These are phyloP conservation scores for Porphyridium purpureum DNA, from an alignment of 23 red algal species.

Conservation along the genomic window DNA sequence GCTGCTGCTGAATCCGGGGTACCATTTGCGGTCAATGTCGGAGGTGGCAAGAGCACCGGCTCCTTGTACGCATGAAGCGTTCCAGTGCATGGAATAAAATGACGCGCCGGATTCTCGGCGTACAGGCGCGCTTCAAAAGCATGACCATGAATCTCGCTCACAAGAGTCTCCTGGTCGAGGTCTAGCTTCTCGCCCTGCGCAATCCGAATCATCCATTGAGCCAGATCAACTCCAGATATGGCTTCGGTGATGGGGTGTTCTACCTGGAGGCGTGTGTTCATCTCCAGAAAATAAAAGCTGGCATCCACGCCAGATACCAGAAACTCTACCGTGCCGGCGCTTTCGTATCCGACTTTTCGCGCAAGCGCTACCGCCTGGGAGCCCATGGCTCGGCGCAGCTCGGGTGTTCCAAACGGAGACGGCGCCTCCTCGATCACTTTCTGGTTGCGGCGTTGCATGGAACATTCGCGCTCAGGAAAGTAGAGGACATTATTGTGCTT, in stretches of 20 bases:
- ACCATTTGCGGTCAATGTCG: neutral
- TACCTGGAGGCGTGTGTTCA: constrained; percentile 59
- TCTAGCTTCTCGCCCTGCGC: constrained; percentile 25
- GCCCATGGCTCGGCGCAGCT: constrained; percentile 21
- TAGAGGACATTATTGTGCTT: constrained; percentile 25
- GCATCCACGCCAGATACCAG: constrained; percentile 6
- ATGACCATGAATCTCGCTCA: constrained; percentile 3
- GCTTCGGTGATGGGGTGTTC: constrained; percentile 33
- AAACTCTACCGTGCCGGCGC: constrained; percentile 45
- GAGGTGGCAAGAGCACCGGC: neutral
- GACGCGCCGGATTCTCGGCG: constrained; percentile 19
- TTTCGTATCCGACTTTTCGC: constrained; percentile 13
- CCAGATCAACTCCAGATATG: constrained; percentile 36
- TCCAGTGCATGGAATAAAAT: constrained; percentile 16
- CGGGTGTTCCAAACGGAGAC: constrained; percentile 8
- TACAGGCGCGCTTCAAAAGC: constrained; percentile 39
- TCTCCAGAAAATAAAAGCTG: constrained; percentile 49
- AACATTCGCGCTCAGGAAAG: constrained; percentile 35
- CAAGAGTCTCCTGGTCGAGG: constrained; percentile 16
- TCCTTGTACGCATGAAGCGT: constrained; percentile 3
- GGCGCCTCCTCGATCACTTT: constrained; percentile 62
- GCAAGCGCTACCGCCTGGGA: constrained; percentile 11
- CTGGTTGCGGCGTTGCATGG: constrained; percentile 43
- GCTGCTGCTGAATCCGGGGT: too few relatives aligned
- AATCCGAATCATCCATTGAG: constrained; percentile 26